These are phyloP conservation scores for Arthrobotrys megalospora DNA, from an alignment of 2,329 filamentous ascomycete species.

Conservation along the genomic window DNA sequence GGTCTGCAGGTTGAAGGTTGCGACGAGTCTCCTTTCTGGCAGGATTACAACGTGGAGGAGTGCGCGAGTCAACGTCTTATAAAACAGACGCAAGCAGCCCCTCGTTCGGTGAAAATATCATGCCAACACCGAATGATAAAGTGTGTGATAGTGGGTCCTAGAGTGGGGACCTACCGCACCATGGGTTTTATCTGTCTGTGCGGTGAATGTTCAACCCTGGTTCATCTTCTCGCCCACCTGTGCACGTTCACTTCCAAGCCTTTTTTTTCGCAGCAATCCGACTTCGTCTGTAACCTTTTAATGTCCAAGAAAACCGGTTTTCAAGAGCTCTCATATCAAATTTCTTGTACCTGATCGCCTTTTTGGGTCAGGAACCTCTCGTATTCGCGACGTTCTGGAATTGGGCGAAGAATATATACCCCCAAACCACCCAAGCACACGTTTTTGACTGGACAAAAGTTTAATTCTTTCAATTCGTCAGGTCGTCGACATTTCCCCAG, in stretches of 20 bases:
- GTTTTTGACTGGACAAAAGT: constrained; percentile 17
- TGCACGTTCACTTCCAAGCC: constrained; percentile 43
- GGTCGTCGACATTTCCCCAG: constrained; percentile 15
- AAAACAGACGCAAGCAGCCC: constrained; percentile 26
- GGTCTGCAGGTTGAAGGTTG: constrained; percentile 31
- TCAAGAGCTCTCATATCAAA: constrained; percentile 15
- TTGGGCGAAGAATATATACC: constrained; percentile 51
- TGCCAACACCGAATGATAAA: constrained; percentile 47
- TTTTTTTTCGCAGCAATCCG: constrained; percentile 51
- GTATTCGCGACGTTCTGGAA: constrained; percentile 42
- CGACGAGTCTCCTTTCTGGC: constrained; percentile 19
- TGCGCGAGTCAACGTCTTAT: constrained; percentile 42
- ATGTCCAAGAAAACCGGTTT: constrained; percentile 36
- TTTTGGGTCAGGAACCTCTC: constrained; percentile 42
- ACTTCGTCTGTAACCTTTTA: constrained; percentile 33
- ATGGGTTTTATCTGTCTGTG: constrained; percentile 50
- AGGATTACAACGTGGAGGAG: constrained; percentile 23
- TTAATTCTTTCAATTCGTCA: constrained; percentile 20
- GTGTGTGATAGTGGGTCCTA: constrained; percentile 38
- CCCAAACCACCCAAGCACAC: constrained; percentile 20
- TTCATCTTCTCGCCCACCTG: constrained; percentile 57
- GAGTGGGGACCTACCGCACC: constrained; percentile 53
- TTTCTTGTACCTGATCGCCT: constrained; percentile 52
- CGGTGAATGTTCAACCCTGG: constrained; percentile 56
- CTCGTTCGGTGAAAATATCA: constrained; percentile 55